phyloP scores from a whole-genome alignment of 441 rosid species.

The Breynia disticha region DNA sequence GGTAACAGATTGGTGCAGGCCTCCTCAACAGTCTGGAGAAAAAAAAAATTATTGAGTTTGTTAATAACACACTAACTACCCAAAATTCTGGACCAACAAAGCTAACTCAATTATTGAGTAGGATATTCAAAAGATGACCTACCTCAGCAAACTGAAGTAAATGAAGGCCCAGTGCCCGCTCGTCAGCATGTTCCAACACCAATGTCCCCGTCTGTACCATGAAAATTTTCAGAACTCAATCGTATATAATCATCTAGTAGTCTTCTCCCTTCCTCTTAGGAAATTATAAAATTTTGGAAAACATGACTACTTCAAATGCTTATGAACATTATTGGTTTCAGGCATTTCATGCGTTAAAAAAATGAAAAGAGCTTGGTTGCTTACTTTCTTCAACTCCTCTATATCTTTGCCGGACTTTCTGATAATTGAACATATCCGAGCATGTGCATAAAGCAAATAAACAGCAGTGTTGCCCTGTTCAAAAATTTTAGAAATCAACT shows the following conservation, averaged over 20 bases:
- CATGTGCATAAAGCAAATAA: slow-evolving; percentile 88
- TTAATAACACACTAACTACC: neutral
- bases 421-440: slow-evolving; percentile 92
- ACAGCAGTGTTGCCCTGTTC: slow-evolving; percentile 86
- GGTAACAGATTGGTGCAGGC: slow-evolving; percentile 65
- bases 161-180: slow-evolving; percentile 67
- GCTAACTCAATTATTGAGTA: neutral
- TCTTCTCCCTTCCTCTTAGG: too few relatives aligned
- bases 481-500: neutral
- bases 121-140: slow-evolving; percentile 2
- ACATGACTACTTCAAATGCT: too few relatives aligned
- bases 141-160: slow-evolving; percentile 74
- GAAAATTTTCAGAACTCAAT: slow-evolving; percentile 3
- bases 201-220: slow-evolving; percentile 38
- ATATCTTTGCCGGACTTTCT: slow-evolving; percentile 75
- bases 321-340: neutral
- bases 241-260: too few relatives aligned
- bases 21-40: slow-evolving; percentile 76
- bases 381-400: slow-evolving; percentile 69
- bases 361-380: slow-evolving; percentile 6
- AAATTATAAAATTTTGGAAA: too few relatives aligned
- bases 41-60: neutral
- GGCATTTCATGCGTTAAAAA: neutral
- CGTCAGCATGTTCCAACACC: slow-evolving; percentile 47
- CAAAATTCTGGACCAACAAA: neutral